These are phyloP conservation scores for Monosporascus sp. DNA, from an alignment of 2,329 filamentous ascomycete species.

Conservation along the genomic window DNA sequence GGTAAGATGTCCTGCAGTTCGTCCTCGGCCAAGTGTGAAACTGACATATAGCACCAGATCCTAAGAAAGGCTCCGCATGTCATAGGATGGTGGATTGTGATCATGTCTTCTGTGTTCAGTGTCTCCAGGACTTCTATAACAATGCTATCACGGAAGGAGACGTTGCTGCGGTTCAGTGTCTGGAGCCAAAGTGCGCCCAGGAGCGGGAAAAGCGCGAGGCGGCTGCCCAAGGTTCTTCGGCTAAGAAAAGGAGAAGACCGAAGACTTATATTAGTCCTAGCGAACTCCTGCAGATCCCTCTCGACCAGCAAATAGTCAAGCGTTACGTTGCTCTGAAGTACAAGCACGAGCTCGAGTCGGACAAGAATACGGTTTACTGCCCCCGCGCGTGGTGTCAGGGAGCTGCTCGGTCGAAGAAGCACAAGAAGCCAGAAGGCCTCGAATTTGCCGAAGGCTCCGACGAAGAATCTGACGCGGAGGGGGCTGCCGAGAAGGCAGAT, in stretches of 20 bases:
- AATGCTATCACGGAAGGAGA: slow-evolving; percentile 83
- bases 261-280: slow-evolving; percentile 72
- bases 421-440: slow-evolving; percentile 64
- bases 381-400: slow-evolving; percentile 90
- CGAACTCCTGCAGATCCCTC: slow-evolving; percentile 73
- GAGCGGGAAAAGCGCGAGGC: slow-evolving; percentile 52
- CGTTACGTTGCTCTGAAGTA: slow-evolving; percentile 88
- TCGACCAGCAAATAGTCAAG: slow-evolving; percentile 67
- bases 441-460: slow-evolving; percentile 55
- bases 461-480: slow-evolving; percentile 42
- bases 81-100: slow-evolving; percentile 78
- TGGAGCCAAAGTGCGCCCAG: slow-evolving; percentile 73
- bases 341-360: slow-evolving; percentile 85
- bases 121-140: slow-evolving; percentile 85
- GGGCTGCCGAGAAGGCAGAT: slow-evolving; percentile 33
- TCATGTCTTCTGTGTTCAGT: slow-evolving; percentile 88
- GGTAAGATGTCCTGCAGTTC: slow-evolving; percentile 33
- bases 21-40: not conserved
- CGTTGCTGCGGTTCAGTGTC: slow-evolving; percentile 71
- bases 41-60: slow-evolving; percentile 49
- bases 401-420: slow-evolving; percentile 70
- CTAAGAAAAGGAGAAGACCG: slow-evolving; percentile 49
- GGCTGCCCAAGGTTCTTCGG: slow-evolving; percentile 21
- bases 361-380: slow-evolving; percentile 89
- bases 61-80: slow-evolving; percentile 79